phyloP scores from a whole-genome alignment of 371 early-diverging fungal genomes.

The Mucor irregularis region DNA sequence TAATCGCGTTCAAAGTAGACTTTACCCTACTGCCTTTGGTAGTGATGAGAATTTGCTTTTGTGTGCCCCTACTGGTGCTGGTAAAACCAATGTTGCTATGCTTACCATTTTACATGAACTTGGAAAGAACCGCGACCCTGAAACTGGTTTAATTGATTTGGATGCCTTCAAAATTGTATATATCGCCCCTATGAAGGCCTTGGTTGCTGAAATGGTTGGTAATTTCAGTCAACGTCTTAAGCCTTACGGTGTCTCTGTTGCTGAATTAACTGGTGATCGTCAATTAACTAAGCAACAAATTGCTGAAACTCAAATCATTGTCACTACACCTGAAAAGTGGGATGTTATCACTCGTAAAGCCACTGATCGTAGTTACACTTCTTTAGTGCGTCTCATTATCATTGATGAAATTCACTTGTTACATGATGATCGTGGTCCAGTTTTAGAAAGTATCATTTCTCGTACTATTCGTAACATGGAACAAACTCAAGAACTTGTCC shows the following conservation, averaged over 20 bases:
- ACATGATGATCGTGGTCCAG: slow-evolving; percentile 99
- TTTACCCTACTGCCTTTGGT: slow-evolving; percentile 86
- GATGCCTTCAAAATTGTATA: slow-evolving; percentile 97
- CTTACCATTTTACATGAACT: slow-evolving; percentile 90
- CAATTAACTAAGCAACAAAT: slow-evolving; percentile 95
- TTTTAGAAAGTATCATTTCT: slow-evolving; percentile 95
- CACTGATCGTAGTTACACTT: slow-evolving; percentile 89
- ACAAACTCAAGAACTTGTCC: slow-evolving; percentile 85
- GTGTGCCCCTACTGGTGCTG: slow-evolving; percentile 99
- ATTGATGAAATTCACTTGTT: slow-evolving; percentile 99
- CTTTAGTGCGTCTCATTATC: slow-evolving; percentile 91
- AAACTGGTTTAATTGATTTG: slow-evolving; percentile 75
- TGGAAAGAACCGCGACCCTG: slow-evolving; percentile 72
- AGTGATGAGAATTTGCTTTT: slow-evolving; percentile 95
- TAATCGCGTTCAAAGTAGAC: slow-evolving; percentile 92
- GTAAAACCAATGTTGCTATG: slow-evolving; percentile 99
- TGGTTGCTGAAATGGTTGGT: slow-evolving; percentile 97
- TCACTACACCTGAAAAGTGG: slow-evolving; percentile 99
- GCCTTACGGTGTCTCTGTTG: slow-evolving; percentile 84
- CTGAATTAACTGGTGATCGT: slow-evolving; percentile 98
- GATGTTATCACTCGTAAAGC: slow-evolving; percentile 98
- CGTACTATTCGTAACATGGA: slow-evolving; percentile 92
- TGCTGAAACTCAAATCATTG: slow-evolving; percentile 94
- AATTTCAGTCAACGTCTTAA: slow-evolving; percentile 84
- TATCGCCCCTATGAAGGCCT: slow-evolving; percentile 99